Evolutionary conservation across 164 flowering plant genomes (phyloP), one percentile per base, ranked within the genome.

Genomic region (Stephania yunnanensis): DNA sequence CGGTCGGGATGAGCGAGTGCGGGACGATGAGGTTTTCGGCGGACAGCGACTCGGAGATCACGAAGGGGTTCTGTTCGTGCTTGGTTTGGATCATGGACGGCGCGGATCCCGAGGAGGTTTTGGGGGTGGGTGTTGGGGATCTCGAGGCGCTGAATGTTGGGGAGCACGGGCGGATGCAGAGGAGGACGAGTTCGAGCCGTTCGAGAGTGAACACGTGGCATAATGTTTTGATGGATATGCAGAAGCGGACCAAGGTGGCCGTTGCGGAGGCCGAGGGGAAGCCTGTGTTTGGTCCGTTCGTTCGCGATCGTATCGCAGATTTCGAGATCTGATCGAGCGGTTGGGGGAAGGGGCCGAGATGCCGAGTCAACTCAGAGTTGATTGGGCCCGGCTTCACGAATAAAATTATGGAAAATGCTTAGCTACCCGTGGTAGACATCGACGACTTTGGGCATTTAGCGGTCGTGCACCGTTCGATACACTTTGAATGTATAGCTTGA

Each of bases 191-290:
- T 36, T 36, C 42, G 42, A 36, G 3, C 42, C 42, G 68, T 69
- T 87, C 92, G 1, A 86, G 95, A 70, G 89, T 82, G 12, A 92
- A 90, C 72, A 89, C 97, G 63, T 92, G 94, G 97, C 84, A 87
- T 73, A 91, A 88, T 82, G 91, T 92, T 69, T 77, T 92, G 87
- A 70, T 92, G 9, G 82, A 85, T 68, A 89, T 92, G 93, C 90
- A 89, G 81, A 91, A 86, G 81, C 84, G 84, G 84, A 87, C 92
- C 15, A 85, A 80, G 74, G 76, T 75, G 70, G 75, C 89, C 76
- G 83, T 90, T 45, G 89, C 89, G 0, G 83, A 83, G 76, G 78
- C 83, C 20, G 85, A 89, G 6, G 89, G 15, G 55, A 50, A 50
- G 12, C 55, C 55, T 11, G 55, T 50, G 55, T 10, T 50, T 15